Evolutionary conservation across 1,284 basidiomycete genomes (phyloP), one percentile per base, ranked within the genome.

Genomic region (Irpex sp.): DNA sequence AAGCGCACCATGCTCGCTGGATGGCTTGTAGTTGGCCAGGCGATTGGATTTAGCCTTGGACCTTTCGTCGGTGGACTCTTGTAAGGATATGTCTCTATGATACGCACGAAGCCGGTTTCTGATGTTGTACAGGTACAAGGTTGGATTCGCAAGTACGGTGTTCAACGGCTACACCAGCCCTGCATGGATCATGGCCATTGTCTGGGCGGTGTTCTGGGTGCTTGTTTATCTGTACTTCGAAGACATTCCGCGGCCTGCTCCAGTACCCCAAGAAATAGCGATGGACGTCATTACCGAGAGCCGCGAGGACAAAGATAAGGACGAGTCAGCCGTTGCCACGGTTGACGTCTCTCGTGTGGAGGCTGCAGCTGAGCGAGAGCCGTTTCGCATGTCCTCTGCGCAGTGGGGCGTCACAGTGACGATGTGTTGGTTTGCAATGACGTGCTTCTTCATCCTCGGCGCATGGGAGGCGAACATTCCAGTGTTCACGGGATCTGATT

Each of bases 341-440:
- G 36, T 62, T 4, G 63, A 60, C 48, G 58, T 60, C 37, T 47
- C 58, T 4, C n/a, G 15, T 3, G 37, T 36, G 17, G 17, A 47
- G 36, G 48, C 51, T 19, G 57, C 44, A 2, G 37, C 36, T 26
- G 59, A 48, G 11, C 19, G n/a, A 37, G 52, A 56, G 49, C 64
- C 6, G 38, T 51, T 51, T 17, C 49, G 60, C 8, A 69, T 70
- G 69, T 67, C 62, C n/a, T 59, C 60, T 4, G 64, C 66, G 2
- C 75, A 77, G 64, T 77, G 74, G 74, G 86, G 85, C 21, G 84
- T 87, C 47, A 78, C 84, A 17, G 68, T 77, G 38, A 86, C 83
- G 69, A 89, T 89, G 86, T 88, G 85, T 70, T 89, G 87, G 85
- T 86, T 84, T 68, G 82, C 87, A 47, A 89, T 90, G 86, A 82